Percentiles rank a stretch among this genome's conserved stretches.
These are phyloP conservation scores for Cladosporium sp. DNA, from an alignment of 2,329 filamentous ascomycete species.

Conservation along the genomic window DNA sequence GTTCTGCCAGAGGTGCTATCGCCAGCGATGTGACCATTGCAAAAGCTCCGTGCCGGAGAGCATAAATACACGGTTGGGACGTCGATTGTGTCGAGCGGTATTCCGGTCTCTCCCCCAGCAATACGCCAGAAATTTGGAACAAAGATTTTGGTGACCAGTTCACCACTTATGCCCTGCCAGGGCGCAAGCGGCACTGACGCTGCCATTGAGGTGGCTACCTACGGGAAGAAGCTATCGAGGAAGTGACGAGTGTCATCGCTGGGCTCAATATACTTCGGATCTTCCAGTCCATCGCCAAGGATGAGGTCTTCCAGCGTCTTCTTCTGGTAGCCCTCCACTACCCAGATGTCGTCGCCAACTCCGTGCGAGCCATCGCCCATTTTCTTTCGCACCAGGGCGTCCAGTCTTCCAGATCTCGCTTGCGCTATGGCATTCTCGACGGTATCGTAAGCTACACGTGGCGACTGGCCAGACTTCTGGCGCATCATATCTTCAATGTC, in stretches of 20 bases:
- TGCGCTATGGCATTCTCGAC: not conserved
- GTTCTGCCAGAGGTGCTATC: not conserved
- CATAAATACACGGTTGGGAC: not conserved
- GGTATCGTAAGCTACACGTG: not conserved
- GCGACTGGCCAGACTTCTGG: not conserved
- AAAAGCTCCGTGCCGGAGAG: not conserved
- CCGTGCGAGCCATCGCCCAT: slow-evolving; percentile 1
- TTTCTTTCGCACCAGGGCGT: not conserved
- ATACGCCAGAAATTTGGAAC: not conserved
- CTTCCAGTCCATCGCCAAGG: not conserved
- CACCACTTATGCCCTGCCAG: not conserved
- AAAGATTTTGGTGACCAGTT: not conserved
- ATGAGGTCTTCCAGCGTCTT: not conserved
- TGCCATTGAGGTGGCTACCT: not conserved
- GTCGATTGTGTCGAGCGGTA: not conserved
- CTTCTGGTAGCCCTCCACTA: not conserved
- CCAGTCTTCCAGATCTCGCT: not conserved
- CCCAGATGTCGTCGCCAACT: slow-evolving; percentile 1
- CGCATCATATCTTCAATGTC: not conserved
- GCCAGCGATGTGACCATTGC: not conserved
- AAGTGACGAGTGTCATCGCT: not conserved
- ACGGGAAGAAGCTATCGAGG: not conserved
- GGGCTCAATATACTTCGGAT: not conserved
- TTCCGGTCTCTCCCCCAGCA: not conserved
- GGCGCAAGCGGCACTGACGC: not conserved